phyloP scores from a whole-genome alignment of 805 yeast species.

The Saturnispora bothae region DNA sequence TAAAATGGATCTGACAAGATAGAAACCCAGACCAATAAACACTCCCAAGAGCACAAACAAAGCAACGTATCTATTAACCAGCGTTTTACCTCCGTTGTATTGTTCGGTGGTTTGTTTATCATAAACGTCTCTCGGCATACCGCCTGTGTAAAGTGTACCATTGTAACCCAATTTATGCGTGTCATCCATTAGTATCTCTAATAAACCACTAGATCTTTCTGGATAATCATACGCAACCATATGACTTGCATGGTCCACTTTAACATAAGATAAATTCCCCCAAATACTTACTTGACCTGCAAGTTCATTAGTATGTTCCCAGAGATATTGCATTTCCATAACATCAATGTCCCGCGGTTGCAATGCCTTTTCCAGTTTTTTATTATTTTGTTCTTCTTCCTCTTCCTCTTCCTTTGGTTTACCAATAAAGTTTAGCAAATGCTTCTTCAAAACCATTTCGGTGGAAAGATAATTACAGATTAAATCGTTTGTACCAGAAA shows the following conservation, averaged over 20 bases:
- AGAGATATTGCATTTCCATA: constrained; percentile 20
- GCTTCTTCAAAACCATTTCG: constrained; percentile 47
- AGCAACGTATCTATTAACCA: constrained; percentile 6
- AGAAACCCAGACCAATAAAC: constrained; percentile 4
- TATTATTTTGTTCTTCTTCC: not conserved
- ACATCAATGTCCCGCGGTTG: constrained; percentile 4
- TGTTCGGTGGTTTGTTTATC: not conserved
- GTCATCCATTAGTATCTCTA: constrained; percentile 32
- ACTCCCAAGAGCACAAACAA: constrained; percentile 3
- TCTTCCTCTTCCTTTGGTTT: not conserved
- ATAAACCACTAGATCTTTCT: constrained; percentile 54
- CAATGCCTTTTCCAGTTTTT: not conserved
- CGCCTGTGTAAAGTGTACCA: constrained; percentile 6
- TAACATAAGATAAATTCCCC: constrained; percentile 66
- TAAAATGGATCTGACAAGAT: constrained; percentile 4
- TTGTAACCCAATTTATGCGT: constrained; percentile 13
- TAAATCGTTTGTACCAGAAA: constrained; percentile 81
- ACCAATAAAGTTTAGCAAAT: constrained; percentile 23
- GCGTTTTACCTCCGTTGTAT: not conserved
- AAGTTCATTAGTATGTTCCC: constrained; percentile 33
- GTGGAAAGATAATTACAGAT: constrained; percentile 81
- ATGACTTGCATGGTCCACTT: constrained; percentile 70
- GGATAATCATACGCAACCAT: constrained; percentile 89
- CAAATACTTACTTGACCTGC: constrained; percentile 38
- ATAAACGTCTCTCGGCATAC: not conserved